Conservation (phyloP, 345 rosid genomes). For the Jatropha curcas region DNA sequence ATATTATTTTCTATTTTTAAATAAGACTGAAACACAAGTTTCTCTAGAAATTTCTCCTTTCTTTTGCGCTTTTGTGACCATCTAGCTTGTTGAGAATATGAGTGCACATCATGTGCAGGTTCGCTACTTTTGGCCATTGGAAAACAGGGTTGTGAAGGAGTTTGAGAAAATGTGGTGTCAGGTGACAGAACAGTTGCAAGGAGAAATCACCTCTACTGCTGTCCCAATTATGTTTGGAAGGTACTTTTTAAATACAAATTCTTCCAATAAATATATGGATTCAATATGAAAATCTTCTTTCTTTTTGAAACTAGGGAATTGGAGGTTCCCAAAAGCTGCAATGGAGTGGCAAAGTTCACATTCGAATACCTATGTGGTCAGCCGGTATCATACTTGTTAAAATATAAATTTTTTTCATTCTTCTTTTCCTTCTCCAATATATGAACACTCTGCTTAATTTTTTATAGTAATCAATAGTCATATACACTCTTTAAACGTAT, state of each 20-base stretch:
- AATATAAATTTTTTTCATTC: background rate
- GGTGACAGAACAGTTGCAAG: constrained; percentile 55
- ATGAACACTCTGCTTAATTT: background rate
- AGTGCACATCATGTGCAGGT: constrained; percentile 49
- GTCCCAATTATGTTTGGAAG: constrained; percentile 95
- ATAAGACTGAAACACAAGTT: background rate
- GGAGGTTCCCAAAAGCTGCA: constrained; percentile 84
- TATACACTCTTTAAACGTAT: background rate
- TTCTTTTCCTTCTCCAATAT: background rate
- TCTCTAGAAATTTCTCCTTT: constrained; percentile 4
- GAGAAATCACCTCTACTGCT: constrained; percentile 55
- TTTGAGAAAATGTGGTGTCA: constrained; percentile 70
- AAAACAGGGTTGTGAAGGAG: constrained; percentile 42
- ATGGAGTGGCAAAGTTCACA: constrained; percentile 74
- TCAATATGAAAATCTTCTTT: background rate
- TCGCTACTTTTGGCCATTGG: constrained; percentile 77
- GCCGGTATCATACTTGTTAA: constrained; percentile 47
- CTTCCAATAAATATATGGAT: background rate
- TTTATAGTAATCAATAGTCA: background rate
- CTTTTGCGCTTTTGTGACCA: constrained; percentile 11
- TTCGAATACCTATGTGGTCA: constrained; percentile 84
- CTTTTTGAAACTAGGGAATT: constrained; percentile 45
- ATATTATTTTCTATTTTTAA: background rate
- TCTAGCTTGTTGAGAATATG: constrained; percentile 26
- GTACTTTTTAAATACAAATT: constrained; percentile 36